Evolutionary conservation across 352 stramenopile genomes (phyloP).

Genomic region (Pythium folliculosum): DNA sequence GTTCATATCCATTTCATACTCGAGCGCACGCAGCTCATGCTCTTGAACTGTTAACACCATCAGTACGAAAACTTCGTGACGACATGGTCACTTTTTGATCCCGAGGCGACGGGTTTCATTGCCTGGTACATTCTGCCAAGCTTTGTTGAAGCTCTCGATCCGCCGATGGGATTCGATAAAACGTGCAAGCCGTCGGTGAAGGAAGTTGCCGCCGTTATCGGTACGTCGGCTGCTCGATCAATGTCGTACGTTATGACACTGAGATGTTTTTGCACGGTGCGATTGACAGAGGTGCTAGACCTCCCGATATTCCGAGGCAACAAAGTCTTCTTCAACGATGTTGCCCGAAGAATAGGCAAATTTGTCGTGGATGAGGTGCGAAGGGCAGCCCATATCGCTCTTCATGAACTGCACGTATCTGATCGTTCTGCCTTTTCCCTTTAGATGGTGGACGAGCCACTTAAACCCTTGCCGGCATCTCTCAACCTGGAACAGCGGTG

Average conservation of each 20-base stretch:
- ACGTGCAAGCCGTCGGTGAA: conserved; percentile 38
- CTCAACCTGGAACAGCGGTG: conserved; percentile 64
- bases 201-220: conserved; percentile 48
- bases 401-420: not conserved
- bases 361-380: conserved; percentile 59
- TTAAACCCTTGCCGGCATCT: conserved; percentile 45
- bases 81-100: conserved; percentile 81
- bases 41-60: too few relatives aligned
- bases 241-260: too few relatives aligned
- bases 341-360: conserved; percentile 52
- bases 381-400: not conserved
- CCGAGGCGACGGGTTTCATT: conserved; percentile 82
- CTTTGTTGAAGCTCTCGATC: conserved; percentile 63
- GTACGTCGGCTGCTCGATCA: conserved; percentile 35
- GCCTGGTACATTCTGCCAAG: conserved; percentile 61
- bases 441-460: conserved; percentile 54
- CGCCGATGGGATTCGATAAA: conserved; percentile 68
- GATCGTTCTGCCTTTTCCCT: not conserved
- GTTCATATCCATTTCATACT: not conserved
- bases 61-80: conserved; percentile 80
- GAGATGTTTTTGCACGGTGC: too few relatives aligned
- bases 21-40: too few relatives aligned
- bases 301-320: conserved; percentile 56
- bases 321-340: conserved; percentile 74
- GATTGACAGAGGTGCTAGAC: conserved; percentile 42